phyloP scores from a whole-genome alignment of 495 filamentous ascomycete species.

The Xylaria cubensis region DNA sequence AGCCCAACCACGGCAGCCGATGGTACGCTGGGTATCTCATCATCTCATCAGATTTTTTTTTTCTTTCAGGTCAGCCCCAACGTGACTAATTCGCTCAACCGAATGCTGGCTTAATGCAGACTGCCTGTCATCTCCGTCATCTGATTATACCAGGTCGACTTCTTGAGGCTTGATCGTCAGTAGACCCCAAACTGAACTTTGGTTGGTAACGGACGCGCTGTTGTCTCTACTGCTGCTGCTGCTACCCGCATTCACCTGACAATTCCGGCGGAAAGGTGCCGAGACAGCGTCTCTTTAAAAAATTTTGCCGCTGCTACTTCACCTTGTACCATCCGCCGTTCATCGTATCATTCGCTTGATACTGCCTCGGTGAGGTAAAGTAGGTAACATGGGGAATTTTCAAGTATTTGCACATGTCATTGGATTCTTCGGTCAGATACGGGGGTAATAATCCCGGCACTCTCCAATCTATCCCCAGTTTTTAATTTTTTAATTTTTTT shows the following conservation, averaged over 20 bases:
- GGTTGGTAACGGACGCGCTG: conserved; percentile 10
- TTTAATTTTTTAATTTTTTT: conserved; percentile 1
- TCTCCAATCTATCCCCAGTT: conserved; percentile 19
- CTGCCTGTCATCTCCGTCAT: conserved; percentile 29
- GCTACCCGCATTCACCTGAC: conserved; percentile 25
- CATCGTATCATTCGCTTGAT: conserved; percentile 26
- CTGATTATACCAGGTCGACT: conserved; percentile 26
- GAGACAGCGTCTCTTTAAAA: neutral
- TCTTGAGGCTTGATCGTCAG: conserved; percentile 25
- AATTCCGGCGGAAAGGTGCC: conserved; percentile 20
- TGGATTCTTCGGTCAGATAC: conserved; percentile 24
- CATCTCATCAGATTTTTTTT: conserved; percentile 19
- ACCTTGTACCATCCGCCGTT: neutral
- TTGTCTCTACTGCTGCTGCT: conserved; percentile 12
- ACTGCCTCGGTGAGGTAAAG: conserved; percentile 28
- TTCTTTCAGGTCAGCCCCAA: conserved; percentile 28
- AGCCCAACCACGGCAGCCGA: conserved; percentile 20
- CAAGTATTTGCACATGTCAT: conserved; percentile 10
- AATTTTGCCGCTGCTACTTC: conserved; percentile 13
- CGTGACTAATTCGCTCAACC: conserved; percentile 25
- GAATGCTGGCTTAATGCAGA: conserved; percentile 22
- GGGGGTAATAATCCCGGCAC: conserved; percentile 18
- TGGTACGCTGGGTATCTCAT: conserved; percentile 25
- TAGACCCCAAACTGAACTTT: conserved; percentile 2
- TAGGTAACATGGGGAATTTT: conserved; percentile 19